Base-by-base conservation (phyloP, 2,329 filamentous ascomycete species). In the Diaporthe caulivora region DNA sequence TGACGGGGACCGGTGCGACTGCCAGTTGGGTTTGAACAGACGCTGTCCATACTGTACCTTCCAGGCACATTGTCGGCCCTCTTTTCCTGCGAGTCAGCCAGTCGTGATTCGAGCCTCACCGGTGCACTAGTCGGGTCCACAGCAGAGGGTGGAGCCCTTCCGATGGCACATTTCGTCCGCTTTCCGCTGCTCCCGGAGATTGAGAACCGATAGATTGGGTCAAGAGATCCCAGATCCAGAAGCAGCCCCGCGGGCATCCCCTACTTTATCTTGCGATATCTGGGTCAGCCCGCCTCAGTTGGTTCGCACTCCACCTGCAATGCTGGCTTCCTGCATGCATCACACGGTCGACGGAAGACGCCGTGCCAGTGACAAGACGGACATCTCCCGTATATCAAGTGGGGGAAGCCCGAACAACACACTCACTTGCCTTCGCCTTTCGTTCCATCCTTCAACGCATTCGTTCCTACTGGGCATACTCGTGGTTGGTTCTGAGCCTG, bases 191-290 rank as follows among this genome's bases (percentile, higher is more conserved):
- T 26, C 29, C 54, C 67, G 67, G 67, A 70, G 31, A 70, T 70
- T 70, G 67, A 15, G n/a, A 70, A 60, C 54, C 47, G 67, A 58
- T 70, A 70, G 67, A 47, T n/a, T 58, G 53, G 40, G 3, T 2
- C 10, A 9, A 47, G 42, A 31, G 10, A 26, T 58, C 44, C 67
- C 67, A 29, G 31, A 70, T 70, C 40, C 26, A 70, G 67, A 24
- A 58, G 67, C 31, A 58, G 29, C 42, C 40, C 67, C 67, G 54
- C 15, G 40, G 9, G 21, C 29, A 37, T 40, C 67, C 67, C 44
- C 37, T 47, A 8, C 67, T 49, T 34, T 44, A 40, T 58, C 67
- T 51, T 31, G 15, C 54, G 26, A 70, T 51, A 44, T 57, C 53
- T 51, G 44, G 44, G 29, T 21, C 44, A 51, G 2, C 18, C 9